Evolutionary conservation across 2,329 filamentous ascomycete species (phyloP), one percentile per base, ranked within the genome.

Genomic region (Atkinsonella texensis): DNA sequence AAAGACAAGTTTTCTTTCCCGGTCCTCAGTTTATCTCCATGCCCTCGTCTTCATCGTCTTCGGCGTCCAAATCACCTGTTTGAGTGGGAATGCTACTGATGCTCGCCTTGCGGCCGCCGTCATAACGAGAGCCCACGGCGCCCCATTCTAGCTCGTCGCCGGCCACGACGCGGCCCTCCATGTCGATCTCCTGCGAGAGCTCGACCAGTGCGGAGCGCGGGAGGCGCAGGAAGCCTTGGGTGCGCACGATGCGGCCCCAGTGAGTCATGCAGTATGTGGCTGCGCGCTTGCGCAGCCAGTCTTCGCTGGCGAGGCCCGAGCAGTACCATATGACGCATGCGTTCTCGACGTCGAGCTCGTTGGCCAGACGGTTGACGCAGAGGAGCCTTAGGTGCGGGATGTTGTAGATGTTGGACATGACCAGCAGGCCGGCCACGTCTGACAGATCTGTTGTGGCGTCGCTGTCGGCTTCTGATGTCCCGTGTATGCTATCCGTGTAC

Each of bases 391-490:
- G 80, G 58, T 93, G 89, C 1, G 90, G 90, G 72, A 98, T 94
- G 63, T 96, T 91, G 70, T 98, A 98, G 46, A 97, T 87, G 66
- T 97, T 96, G 43, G 89, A 89, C 87, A 98, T 94, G 57, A 98
- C 91, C 3, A 98, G 77, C 67, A 98, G 81, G 9, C 93, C 91
- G 0, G 93, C 91, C 13, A 97, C 89, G 59, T 96, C 90, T 32
- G 84, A 81, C 18, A 96, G 79, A 47, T 84, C 78, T 0, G 80
- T 79, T 70, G 93, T 88, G 38, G 90, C 86, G 53, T 83, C 81
- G 46, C 89, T 73, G 46, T 74, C 71, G n/a, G 71, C 67, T 28
- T 75, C 72, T 1, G 67, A 65, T 5, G 69, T 67, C 42, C 73
- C 69, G 57, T 81, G 74, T 58, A 98, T 96, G 59, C 85, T 91